phyloP scores from a whole-genome alignment of 1,139 yeast species.

The Pichia sp. region DNA sequence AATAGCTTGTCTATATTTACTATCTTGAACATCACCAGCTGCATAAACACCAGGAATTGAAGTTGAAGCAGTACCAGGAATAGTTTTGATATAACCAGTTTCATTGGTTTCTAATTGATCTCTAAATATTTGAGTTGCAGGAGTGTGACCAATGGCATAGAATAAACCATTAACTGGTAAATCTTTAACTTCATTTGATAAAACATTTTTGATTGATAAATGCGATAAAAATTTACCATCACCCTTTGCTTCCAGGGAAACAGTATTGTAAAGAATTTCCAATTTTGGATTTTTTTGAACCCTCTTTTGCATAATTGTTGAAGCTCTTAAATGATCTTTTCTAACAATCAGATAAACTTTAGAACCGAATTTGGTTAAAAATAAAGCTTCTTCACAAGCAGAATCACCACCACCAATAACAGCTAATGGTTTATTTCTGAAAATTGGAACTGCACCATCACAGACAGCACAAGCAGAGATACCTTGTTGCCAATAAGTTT shows the following conservation, averaged over 20 bases:
- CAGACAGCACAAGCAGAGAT: conserved; percentile 99
- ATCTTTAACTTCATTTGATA: conserved; percentile 61
- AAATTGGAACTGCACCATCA: conserved; percentile 98
- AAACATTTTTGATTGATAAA: conserved; percentile 59
- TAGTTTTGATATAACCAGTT: conserved; percentile 79
- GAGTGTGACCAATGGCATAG: conserved; percentile 96
- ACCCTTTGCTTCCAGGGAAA: conserved; percentile 84
- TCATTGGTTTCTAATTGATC: conserved; percentile 81
- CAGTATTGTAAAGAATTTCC: conserved; percentile 84
- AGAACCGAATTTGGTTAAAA: conserved; percentile 93
- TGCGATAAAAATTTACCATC: conserved; percentile 70
- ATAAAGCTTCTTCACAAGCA: conserved; percentile 97
- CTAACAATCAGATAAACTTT: conserved; percentile 90
- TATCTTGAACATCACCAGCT: conserved; percentile 98
- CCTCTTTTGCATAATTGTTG: conserved; percentile 94
- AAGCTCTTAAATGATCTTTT: conserved; percentile 90
- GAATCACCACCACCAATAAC: conserved; percentile 99
- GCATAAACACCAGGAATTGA: conserved; percentile 93
- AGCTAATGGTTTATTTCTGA: conserved; percentile 94
- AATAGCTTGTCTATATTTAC: conserved; percentile 95
- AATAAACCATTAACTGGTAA: conserved; percentile 84
- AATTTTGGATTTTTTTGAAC: conserved; percentile 76
- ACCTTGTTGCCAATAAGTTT: conserved; percentile 97
- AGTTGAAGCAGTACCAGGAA: conserved; percentile 83
- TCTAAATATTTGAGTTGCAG: conserved; percentile 80